These are phyloP conservation scores for Pulveroboletus ravenelii DNA, from an alignment of 768 basidiomycete species.

Conservation along the genomic window DNA sequence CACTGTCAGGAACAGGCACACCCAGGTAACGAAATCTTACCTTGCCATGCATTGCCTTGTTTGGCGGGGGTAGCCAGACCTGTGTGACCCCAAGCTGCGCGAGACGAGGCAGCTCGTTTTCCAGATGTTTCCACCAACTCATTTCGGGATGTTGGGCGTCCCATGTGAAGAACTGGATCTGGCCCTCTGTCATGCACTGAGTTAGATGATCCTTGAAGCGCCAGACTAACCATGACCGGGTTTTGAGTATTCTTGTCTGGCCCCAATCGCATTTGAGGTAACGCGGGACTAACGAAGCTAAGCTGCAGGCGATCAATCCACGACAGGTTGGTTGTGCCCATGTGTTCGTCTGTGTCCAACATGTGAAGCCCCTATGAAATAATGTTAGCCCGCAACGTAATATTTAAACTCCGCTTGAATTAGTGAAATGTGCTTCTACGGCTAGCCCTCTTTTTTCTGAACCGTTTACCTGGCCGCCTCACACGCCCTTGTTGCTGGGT, in stretches of 20 bases:
- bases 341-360: constrained; percentile 4
- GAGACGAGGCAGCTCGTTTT: constrained; percentile 57
- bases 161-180: constrained; percentile 89
- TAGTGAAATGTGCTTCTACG: not conserved
- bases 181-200: not conserved
- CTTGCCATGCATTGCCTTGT: constrained; percentile 60
- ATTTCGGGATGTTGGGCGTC: constrained; percentile 49
- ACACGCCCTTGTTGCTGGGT: constrained; percentile 43
- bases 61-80: constrained; percentile 79
- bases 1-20: constrained; percentile 6
- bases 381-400: not conserved
- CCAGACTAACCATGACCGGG: constrained; percentile 58
- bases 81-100: constrained; percentile 71
- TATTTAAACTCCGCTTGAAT: constrained; percentile 26
- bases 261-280: constrained; percentile 59
- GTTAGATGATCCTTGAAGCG: not conserved
- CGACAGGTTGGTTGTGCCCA: constrained; percentile 4
- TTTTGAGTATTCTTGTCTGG: constrained; percentile 47
- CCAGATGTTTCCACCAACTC: constrained; percentile 82
- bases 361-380: not conserved
- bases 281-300: constrained; percentile 33
- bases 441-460: constrained; percentile 1
- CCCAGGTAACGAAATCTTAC: constrained; percentile 29
- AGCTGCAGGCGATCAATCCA: constrained; percentile 26
- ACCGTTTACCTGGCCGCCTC: constrained; percentile 44